These are phyloP conservation scores for Iodosphaeria phyllophila DNA, from an alignment of 2,329 filamentous ascomycete genomes.

Conservation along the genomic window DNA sequence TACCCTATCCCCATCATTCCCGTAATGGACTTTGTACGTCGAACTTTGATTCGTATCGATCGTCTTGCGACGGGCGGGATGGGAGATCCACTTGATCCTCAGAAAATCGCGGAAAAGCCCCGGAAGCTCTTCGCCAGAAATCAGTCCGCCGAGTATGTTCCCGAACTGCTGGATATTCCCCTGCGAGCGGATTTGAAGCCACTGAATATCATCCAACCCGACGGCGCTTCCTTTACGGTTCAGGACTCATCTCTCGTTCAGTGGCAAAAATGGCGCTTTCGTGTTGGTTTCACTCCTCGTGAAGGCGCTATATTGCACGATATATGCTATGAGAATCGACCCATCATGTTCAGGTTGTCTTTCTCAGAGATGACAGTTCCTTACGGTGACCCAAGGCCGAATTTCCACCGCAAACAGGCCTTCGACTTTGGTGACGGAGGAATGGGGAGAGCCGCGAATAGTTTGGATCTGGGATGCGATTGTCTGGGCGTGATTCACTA, in stretches of 20 bases:
- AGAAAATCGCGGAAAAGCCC: conserved; percentile 15
- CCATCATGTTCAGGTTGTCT: conserved; percentile 37
- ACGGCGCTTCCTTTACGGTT: conserved; percentile 15
- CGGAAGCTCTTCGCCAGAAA: conserved; percentile 25
- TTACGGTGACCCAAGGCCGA: conserved; percentile 41
- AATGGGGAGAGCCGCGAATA: conserved; percentile 45
- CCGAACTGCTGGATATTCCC: conserved; percentile 28
- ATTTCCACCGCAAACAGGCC: conserved; percentile 46
- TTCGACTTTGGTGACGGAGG: conserved; percentile 53
- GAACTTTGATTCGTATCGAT: conserved; percentile 36
- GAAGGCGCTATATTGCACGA: conserved; percentile 46
- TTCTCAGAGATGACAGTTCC: conserved; percentile 45
- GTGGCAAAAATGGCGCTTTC: conserved; percentile 33
- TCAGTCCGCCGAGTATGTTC: conserved; percentile 24
- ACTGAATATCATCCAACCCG: conserved; percentile 49
- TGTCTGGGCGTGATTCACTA: conserved; percentile 48
- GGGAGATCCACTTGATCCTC: conserved; percentile 21
- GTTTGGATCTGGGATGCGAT: conserved; percentile 47
- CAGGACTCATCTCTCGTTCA: conserved; percentile 12
- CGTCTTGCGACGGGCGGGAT: conserved; percentile 29
- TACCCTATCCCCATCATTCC: conserved; percentile 41
- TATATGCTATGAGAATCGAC: conserved; percentile 38
- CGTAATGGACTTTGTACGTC: conserved; percentile 37
- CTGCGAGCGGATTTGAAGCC: conserved; percentile 41
- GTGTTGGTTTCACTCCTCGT: conserved; percentile 40